phyloP scores from a whole-genome alignment of 805 yeast species.

The Candida pini region DNA sequence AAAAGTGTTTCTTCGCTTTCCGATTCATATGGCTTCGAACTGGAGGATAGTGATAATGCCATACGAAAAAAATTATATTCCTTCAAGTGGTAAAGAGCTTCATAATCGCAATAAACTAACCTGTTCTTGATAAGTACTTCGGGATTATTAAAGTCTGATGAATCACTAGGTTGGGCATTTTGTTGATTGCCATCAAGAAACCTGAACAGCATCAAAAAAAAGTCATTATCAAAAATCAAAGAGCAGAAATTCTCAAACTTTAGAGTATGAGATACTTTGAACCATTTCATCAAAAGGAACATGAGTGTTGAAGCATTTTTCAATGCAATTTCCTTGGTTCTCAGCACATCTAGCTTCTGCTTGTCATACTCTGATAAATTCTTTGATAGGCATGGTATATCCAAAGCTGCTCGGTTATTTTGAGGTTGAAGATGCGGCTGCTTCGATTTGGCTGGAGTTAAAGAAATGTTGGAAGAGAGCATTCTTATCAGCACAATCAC shows the following conservation, averaged over 20 bases:
- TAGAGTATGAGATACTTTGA: conserved; percentile 67
- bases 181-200: conserved; percentile 26
- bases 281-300: conserved; percentile 61
- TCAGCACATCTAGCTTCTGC: conserved; percentile 46
- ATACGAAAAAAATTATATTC: conserved; percentile 24
- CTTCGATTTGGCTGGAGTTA: conserved; percentile 19
- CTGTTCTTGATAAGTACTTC: conserved; percentile 23
- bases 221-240: conserved; percentile 69
- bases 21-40: conserved; percentile 5
- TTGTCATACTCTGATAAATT: conserved; percentile 19
- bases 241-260: conserved; percentile 73
- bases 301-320: conserved; percentile 55
- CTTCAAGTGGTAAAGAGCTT: conserved; percentile 17
- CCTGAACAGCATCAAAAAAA: conserved; percentile 33
- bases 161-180: conserved; percentile 19
- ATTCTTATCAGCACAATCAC: conserved; percentile 59
- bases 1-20: conserved; percentile 10
- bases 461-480: conserved; percentile 43
- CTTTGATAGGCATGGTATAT: conserved; percentile 9
- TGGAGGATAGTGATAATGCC: conserved; percentile 13
- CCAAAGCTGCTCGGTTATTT: conserved; percentile 17
- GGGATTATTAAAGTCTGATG: conserved; percentile 23
- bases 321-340: conserved; percentile 58
- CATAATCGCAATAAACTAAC: conserved; percentile 28
- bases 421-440: conserved; percentile 10